Conservation (phyloP, 2,329 filamentous ascomycete genomes). For the Colletotrichum sp. region DNA sequence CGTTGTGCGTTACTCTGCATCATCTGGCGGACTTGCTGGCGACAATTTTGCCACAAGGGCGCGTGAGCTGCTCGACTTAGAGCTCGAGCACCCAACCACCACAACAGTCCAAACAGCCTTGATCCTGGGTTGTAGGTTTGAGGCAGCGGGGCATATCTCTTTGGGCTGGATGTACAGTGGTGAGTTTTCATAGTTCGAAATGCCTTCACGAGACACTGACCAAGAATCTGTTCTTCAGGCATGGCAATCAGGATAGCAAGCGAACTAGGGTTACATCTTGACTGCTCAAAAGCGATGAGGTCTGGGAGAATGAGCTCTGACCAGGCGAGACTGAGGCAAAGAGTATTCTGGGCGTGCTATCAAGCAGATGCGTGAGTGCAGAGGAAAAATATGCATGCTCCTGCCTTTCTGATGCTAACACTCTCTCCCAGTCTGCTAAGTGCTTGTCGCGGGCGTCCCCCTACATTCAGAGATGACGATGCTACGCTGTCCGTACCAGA, state of each 20-base stretch:
- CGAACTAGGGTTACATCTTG: not conserved
- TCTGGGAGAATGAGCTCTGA: not conserved
- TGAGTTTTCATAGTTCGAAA: not conserved
- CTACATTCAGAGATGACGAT: conserved; percentile 5
- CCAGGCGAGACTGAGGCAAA: not conserved
- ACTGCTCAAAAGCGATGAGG: not conserved
- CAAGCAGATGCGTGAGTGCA: not conserved
- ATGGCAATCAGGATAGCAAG: conserved; percentile 7
- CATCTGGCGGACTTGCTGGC: not conserved
- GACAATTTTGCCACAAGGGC: conserved; percentile 3
- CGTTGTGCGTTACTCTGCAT: conserved; percentile 4
- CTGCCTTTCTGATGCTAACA: not conserved
- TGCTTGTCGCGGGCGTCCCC: not conserved
- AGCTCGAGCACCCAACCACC: not conserved
- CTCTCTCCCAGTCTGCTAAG: not conserved
- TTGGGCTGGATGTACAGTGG: conserved; percentile 12
- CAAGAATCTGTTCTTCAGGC: not conserved
- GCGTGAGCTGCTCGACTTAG: not conserved
- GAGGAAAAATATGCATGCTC: fast-evolving
- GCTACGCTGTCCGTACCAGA: not conserved
- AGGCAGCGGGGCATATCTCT: not conserved
- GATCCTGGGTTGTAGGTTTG: conserved; percentile 1
- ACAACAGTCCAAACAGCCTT: conserved; percentile 6
- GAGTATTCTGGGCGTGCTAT: conserved; percentile 14
- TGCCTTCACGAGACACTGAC: not conserved